Conservation (phyloP, 768 basidiomycete genomes). For the Collybia mongolica region DNA sequence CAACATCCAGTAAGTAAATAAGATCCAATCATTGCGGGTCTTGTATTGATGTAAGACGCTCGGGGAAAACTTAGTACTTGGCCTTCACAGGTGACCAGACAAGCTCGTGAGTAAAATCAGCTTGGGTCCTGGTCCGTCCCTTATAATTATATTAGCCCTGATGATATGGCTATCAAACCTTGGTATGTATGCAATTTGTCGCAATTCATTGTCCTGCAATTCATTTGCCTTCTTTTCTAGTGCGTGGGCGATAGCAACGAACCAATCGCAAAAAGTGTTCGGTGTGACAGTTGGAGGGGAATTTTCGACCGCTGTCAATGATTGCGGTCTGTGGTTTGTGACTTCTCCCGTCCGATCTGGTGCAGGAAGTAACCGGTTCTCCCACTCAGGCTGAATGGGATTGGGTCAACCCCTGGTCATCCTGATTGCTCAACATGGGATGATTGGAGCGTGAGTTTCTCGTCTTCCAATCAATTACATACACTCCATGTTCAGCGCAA, state of each 20-base stretch:
- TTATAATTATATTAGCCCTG: constrained; percentile 25
- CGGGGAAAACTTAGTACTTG: constrained; percentile 32
- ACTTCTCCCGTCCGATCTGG: constrained; percentile 16
- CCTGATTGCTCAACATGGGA: constrained; percentile 41
- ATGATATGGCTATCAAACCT: constrained; percentile 39
- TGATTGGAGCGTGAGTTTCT: constrained; percentile 38
- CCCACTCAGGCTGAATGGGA: constrained; percentile 43
- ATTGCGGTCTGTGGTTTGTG: constrained; percentile 65
- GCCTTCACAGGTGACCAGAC: constrained; percentile 38
- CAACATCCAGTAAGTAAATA: constrained; percentile 49
- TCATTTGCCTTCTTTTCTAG: constrained; percentile 26
- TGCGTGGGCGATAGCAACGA: constrained; percentile 48
- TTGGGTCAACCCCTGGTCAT: constrained; percentile 32
- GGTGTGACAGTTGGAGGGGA: constrained; percentile 84
- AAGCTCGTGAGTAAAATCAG: constrained; percentile 31
- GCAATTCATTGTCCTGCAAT: not conserved
- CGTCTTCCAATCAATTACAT: not conserved
- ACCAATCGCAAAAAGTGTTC: constrained; percentile 65
- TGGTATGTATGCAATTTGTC: constrained; percentile 31
- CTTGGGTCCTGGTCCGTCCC: constrained; percentile 5
- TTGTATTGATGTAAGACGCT: too few species aligned
- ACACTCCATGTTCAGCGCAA: not conserved
- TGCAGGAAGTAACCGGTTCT: constrained; percentile 12
- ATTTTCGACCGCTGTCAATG: constrained; percentile 77
- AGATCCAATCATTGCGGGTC: constrained; percentile 14